Conservation (phyloP, 2,329 filamentous ascomycete species). For the Xylaria sp. region DNA sequence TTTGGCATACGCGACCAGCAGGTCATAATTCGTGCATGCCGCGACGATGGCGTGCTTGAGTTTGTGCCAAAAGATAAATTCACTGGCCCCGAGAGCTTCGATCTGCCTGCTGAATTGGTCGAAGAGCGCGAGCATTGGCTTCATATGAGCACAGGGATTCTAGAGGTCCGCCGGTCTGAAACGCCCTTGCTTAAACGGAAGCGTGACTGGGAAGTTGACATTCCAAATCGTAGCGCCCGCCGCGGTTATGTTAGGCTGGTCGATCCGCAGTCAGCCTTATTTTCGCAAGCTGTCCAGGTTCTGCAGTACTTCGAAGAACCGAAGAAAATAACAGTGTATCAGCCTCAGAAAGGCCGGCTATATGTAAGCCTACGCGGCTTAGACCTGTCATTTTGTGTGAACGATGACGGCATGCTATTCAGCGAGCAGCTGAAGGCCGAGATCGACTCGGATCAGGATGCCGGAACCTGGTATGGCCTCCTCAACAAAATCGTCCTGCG, state of each 20-base stretch:
- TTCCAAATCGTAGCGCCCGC: conserved; percentile 21
- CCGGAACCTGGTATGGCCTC: conserved; percentile 56
- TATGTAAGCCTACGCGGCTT: conserved; percentile 47
- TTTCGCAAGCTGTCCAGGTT: conserved; percentile 36
- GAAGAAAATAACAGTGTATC: conserved; percentile 41
- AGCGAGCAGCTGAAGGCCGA: conserved; percentile 46
- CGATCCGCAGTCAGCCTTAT: conserved; percentile 43
- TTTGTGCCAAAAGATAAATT: conserved; percentile 34
- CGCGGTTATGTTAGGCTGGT: conserved; percentile 36
- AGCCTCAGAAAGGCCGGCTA: conserved; percentile 36
- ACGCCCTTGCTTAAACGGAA: conserved; percentile 27
- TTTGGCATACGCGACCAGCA: conserved; percentile 43
- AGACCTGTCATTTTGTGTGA: conserved; percentile 51
- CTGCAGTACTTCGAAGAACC: conserved; percentile 47
- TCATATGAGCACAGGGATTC: conserved; percentile 34
- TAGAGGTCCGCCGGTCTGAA: conserved; percentile 47
- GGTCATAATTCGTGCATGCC: conserved; percentile 41
- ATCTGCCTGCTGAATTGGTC: conserved; percentile 49
- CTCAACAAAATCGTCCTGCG: conserved; percentile 53
- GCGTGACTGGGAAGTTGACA: conserved; percentile 35
- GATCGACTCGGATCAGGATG: conserved; percentile 54
- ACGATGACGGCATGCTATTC: conserved; percentile 36
- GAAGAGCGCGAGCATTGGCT: conserved; percentile 57
- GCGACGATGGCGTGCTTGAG: conserved; percentile 22
- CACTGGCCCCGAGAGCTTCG: conserved; percentile 28